These are phyloP conservation scores for Ambrosiella cleistominuta DNA, from an alignment of 2,329 filamentous ascomycete genomes.

Conservation along the genomic window DNA sequence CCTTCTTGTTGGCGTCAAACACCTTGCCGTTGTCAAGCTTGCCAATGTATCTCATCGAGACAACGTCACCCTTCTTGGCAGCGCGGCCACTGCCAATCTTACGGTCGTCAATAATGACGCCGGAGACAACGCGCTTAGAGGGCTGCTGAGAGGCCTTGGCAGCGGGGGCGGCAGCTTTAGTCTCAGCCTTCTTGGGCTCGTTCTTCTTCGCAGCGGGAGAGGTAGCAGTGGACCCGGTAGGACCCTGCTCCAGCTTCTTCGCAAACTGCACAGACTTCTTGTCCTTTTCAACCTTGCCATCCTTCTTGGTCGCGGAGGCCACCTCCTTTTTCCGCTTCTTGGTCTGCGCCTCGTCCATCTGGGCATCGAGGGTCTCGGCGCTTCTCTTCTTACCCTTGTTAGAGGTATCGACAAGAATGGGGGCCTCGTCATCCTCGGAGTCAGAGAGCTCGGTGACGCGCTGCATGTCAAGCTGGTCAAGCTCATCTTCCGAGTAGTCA, in stretches of 20 bases:
- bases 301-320: conserved; percentile 46
- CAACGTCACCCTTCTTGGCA: conserved; percentile 77
- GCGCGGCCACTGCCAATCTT: conserved; percentile 71
- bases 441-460: conserved; percentile 70
- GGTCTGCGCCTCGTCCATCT: conserved; percentile 65
- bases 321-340: conserved; percentile 99
- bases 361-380: conserved; percentile 63
- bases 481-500: conserved; percentile 59
- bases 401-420: conserved; percentile 35
- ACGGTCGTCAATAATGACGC: conserved; percentile 88
- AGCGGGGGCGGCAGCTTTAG: conserved; percentile 71
- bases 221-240: conserved; percentile 46
- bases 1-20: conserved; percentile 98
- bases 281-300: conserved; percentile 27
- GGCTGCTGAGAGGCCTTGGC: conserved; percentile 16
- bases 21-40: conserved; percentile 90
- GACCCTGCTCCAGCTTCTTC: conserved; percentile 95
- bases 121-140: conserved; percentile 64
- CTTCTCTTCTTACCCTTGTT: conserved; percentile 81
- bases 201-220: conserved; percentile 50
- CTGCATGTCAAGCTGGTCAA: conserved; percentile 61
- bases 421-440: conserved; percentile 56
- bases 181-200: conserved; percentile 64
- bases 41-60: conserved; percentile 94
- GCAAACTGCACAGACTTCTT: conserved; percentile 98